A percentile compares a stretch with the other conserved stretches of the same genome.
These are phyloP conservation scores for Capsicum pubescens DNA, from an alignment of 257 asterid species.

Conservation along the genomic window DNA sequence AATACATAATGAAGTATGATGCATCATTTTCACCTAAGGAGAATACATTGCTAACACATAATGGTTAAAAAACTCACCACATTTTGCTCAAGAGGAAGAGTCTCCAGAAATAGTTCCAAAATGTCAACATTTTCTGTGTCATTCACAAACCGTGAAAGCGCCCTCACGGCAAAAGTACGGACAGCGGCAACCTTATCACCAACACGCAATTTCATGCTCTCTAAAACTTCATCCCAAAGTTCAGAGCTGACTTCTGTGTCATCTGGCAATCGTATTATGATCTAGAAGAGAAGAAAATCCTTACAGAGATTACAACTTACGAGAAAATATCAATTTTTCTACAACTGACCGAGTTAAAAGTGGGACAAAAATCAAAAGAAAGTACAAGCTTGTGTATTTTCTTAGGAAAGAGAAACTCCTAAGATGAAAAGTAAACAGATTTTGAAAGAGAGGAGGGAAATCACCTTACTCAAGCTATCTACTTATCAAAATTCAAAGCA, in stretches of 20 bases:
- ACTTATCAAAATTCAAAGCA: too few relatives aligned
- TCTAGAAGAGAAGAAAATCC: constrained; percentile 44
- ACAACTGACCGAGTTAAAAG: background rate
- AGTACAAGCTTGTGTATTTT: background rate
- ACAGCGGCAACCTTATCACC: constrained; percentile 80
- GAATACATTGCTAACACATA: background rate
- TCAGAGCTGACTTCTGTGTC: constrained; percentile 89
- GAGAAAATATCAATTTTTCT: background rate
- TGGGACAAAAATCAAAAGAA: background rate
- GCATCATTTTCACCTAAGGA: background rate
- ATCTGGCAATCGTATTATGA: constrained; percentile 93
- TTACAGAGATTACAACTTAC: constrained; percentile 6
- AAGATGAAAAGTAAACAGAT: background rate
- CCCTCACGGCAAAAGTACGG: constrained; percentile 85
- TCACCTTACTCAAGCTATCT: too few relatives aligned
- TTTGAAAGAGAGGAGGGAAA: background rate
- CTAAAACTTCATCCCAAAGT: constrained; percentile 95
- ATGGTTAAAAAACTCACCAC: constrained; percentile 49
- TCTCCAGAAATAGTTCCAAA: constrained; percentile 77
- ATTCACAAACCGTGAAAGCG: constrained; percentile 83
- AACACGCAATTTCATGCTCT: constrained; percentile 68
- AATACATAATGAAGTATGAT: background rate
- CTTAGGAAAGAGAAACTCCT: background rate
- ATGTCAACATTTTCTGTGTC: constrained; percentile 78
- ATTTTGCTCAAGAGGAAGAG: constrained; percentile 75